These are phyloP conservation scores for Tagetes patula DNA, from an alignment of 129 eudicot genomes.

Conservation along the genomic window DNA sequence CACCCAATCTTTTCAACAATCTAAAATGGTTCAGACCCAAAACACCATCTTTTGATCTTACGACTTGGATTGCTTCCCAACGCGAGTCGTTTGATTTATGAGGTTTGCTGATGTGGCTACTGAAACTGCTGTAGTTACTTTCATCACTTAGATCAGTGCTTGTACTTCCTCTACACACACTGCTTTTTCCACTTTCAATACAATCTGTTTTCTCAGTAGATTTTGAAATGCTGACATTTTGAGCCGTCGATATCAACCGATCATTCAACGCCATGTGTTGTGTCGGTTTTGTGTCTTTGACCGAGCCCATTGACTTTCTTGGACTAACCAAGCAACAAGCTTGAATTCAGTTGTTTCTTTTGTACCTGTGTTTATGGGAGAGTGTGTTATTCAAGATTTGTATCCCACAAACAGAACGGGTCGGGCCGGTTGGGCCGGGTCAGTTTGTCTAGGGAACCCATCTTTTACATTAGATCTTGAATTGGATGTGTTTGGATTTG, in stretches of 20 bases:
- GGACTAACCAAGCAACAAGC: slow-evolving; percentile 15
- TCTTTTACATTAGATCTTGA: slow-evolving; percentile 14
- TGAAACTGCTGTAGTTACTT: slow-evolving; percentile 68
- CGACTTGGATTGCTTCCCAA: slow-evolving; percentile 81
- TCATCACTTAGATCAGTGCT: slow-evolving; percentile 80
- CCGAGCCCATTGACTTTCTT: slow-evolving; percentile 18
- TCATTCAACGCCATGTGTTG: slow-evolving; percentile 39
- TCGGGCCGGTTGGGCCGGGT: background rate
- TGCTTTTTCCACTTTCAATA: slow-evolving; percentile 71
- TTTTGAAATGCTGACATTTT: slow-evolving; percentile 30
- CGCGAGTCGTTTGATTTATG: slow-evolving; percentile 74
- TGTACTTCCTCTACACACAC: slow-evolving; percentile 75
- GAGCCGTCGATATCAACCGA: slow-evolving; percentile 29
- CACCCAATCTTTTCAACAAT: slow-evolving; percentile 69
- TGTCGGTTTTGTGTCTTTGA: slow-evolving; percentile 36
- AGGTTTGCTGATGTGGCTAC: slow-evolving; percentile 65
- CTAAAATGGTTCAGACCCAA: slow-evolving; percentile 72
- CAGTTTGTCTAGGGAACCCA: slow-evolving; percentile 30
- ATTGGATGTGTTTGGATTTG: background rate
- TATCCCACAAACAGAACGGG: background rate
- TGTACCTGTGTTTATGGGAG: slow-evolving; percentile 2
- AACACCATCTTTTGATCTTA: slow-evolving; percentile 57
- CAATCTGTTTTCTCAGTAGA: slow-evolving; percentile 47
- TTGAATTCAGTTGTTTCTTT: slow-evolving; percentile 7
- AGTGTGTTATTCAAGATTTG: slow-evolving; percentile 9